Conservation (phyloP, 192 early-diverging fungal genomes). For the Coemansia sp. region DNA sequence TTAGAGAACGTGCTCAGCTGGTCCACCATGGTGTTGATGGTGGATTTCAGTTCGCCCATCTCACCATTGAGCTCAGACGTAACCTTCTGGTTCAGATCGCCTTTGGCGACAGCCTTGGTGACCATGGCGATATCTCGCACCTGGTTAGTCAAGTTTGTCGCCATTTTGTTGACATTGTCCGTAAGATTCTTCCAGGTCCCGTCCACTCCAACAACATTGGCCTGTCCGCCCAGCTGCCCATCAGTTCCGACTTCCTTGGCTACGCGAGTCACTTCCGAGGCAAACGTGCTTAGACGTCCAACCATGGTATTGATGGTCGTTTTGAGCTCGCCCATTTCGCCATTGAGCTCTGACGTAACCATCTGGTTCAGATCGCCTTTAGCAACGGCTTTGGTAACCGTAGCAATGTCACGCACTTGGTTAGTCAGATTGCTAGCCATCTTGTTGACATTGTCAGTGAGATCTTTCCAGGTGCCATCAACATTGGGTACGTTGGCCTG, state of each 20-base stretch:
- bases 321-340: conserved; percentile 12
- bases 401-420: conserved; percentile 16
- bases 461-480: conserved; percentile 63
- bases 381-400: conserved; percentile 17
- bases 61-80: conserved; percentile 13
- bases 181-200: conserved; percentile 60
- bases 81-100: conserved; percentile 18
- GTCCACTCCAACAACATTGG: conserved; percentile 57
- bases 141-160: conserved; percentile 58
- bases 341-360: conserved; percentile 12
- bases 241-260: conserved; percentile 71
- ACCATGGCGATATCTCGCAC: conserved; percentile 57
- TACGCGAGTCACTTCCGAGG: conserved; percentile 53
- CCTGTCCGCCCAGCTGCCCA: conserved; percentile 67
- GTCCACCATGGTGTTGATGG: conserved; percentile 32
- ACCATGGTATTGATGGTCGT: conserved; percentile 29
- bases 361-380: conserved; percentile 12
- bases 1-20: conserved; percentile 13
- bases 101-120: conserved; percentile 19
- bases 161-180: conserved; percentile 60
- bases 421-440: conserved; percentile 14
- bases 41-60: conserved; percentile 14
- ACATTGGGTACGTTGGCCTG: conserved; percentile 61
- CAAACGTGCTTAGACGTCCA: conserved; percentile 17
- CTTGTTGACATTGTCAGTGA: conserved; percentile 17